phyloP scores from a whole-genome alignment of 176 grass and related monocot genomes.

The Bonia amplexicaulis region DNA sequence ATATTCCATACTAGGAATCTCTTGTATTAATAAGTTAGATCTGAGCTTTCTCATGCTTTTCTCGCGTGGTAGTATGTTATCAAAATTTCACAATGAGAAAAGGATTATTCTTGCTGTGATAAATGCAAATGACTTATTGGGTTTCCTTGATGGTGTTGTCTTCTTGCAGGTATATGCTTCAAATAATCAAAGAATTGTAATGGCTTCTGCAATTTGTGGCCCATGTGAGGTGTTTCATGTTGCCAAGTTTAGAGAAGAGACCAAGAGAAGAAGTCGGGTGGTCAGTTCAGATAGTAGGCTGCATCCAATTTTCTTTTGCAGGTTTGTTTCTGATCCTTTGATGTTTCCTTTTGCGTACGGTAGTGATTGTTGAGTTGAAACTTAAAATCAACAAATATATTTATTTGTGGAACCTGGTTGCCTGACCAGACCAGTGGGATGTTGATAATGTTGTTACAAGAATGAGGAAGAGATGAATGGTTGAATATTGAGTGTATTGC shows the following conservation, averaged over 20 bases:
- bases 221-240: conserved; percentile 36
- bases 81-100: neutral
- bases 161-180: conserved; percentile 55
- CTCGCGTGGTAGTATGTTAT: neutral
- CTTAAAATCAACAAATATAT: neutral
- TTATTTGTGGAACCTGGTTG: conserved; percentile 5
- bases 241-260: conserved; percentile 29
- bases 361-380: neutral
- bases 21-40: neutral
- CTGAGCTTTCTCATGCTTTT: neutral
- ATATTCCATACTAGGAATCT: neutral
- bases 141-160: neutral
- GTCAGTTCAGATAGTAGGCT: conserved; percentile 15
- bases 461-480: too few species aligned
- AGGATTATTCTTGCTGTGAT: neutral
- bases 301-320: conserved; percentile 49
- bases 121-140: neutral
- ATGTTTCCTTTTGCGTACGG: neutral
- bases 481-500: too few species aligned
- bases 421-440: neutral
- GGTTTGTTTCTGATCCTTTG: conserved; percentile 35
- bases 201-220: conserved; percentile 40
- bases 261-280: conserved; percentile 38
- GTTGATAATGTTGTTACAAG: neutral
- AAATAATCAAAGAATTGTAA: conserved; percentile 37